Evolutionary conservation across 2,329 filamentous ascomycete species (phyloP).

Genomic region (Penicillium sp.): DNA sequence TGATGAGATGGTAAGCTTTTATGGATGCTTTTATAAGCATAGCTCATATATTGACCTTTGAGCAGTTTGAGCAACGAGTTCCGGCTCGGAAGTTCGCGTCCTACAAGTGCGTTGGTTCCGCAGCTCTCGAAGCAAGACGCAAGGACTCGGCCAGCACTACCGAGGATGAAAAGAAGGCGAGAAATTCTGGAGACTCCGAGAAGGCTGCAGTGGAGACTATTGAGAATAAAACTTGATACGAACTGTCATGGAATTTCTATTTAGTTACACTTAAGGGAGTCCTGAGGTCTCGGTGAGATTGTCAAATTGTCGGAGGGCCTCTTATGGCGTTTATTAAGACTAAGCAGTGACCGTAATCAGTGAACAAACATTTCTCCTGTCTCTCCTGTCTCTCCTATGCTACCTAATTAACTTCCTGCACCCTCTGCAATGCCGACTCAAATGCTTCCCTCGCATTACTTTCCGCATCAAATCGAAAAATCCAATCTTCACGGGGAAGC

Average conservation of each 20-base stretch:
- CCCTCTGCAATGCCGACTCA: constrained; percentile 23
- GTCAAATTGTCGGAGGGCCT: background rate
- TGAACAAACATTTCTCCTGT: background rate
- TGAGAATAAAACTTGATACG: constrained; percentile 5
- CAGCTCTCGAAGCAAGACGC: constrained; percentile 5
- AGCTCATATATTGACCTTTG: constrained; percentile 1
- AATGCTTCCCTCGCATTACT: constrained; percentile 45
- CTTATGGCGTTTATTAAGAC: background rate
- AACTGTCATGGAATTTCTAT: background rate
- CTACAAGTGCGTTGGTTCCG: constrained; percentile 37
- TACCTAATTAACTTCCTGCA: constrained; percentile 10
- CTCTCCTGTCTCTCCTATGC: too few species aligned
- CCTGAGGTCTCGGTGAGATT: background rate
- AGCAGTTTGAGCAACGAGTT: constrained; percentile 39
- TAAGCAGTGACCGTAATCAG: too few species aligned
- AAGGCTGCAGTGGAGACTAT: constrained; percentile 10
- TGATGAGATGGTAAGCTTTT: constrained; percentile 51
- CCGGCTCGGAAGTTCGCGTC: constrained; percentile 39
- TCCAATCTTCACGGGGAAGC: constrained; percentile 50
- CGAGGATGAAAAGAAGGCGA: background rate
- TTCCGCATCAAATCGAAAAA: constrained; percentile 53
- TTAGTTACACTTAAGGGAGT: background rate
- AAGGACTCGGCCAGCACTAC: background rate
- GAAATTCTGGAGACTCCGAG: constrained; percentile 6
- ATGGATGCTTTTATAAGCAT: background rate